A percentile compares a stretch with the other conserved stretches of the same genome.
Evolutionary conservation across 129 eudicot genomes (phyloP).

Genomic region (Saposhnikovia divaricata): DNA sequence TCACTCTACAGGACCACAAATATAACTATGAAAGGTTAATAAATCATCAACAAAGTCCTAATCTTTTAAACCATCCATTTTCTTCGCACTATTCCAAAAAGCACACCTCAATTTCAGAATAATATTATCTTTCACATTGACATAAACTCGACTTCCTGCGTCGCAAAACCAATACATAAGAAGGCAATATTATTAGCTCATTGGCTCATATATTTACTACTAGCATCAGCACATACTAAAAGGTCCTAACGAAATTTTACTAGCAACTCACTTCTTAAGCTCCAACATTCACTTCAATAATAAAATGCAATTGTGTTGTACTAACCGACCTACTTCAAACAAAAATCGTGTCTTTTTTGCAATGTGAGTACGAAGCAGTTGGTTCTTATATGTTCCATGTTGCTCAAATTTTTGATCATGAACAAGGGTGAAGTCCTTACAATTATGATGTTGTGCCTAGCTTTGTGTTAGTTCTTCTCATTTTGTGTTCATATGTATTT

Average conservation of each 20-base stretch:
- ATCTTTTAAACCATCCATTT: neutral
- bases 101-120: neutral
- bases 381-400: too few species aligned
- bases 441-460: too few species aligned
- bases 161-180: neutral
- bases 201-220: too few species aligned
- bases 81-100: neutral
- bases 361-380: too few species aligned
- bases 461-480: too few species aligned
- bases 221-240: neutral
- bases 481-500: too few species aligned
- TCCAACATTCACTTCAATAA: neutral
- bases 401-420: too few species aligned
- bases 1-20: neutral
- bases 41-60: neutral
- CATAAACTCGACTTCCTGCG: neutral
- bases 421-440: too few species aligned
- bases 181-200: neutral
- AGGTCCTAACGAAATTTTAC: neutral
- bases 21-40: too few species aligned
- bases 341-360: too few species aligned
- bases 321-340: too few species aligned
- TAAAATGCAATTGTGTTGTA: too few species aligned
- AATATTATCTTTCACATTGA: neutral
- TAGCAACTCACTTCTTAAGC: neutral